Evolutionary conservation across 2,329 filamentous ascomycete genomes (phyloP), one percentile per base, ranked within the genome.

Genomic region (Arthrobotrys conoides): DNA sequence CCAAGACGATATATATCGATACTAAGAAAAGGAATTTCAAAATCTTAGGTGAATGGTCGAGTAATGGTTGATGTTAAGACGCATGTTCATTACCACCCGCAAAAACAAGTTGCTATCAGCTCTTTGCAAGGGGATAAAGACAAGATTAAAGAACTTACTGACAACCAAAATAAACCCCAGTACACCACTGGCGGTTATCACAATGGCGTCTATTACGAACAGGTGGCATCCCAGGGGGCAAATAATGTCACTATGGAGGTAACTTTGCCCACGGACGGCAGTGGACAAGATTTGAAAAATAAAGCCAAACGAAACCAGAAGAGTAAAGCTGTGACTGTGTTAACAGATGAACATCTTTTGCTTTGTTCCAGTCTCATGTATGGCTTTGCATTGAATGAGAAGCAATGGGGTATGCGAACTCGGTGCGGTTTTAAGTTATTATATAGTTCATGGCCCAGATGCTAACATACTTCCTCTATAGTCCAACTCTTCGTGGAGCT

Each of bases 351-450:
- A 79, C 92, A 97, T 81, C 91, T 96, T 24, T 86, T 97, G 5
- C 91, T 96, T 61, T 91, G 93, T 1, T 95, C 92, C 1, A 92
- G 94, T 0, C 90, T 96, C 0, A 92, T 97, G 0, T 88, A 96
- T 0, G 94, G 94, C 0, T 97, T 97, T 82, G 90, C 93, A 0
- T 96, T 97, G 83, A 90, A 89, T 0, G 93, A 97, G 84, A 97
- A 97, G 85, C 87, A 93, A 9, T 97, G 94, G 94, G 88, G 80
- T 81, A 55, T 76, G 76, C 63, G 27, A 3, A 16, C 5, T 20
- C 14, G n/a, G 4, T 46, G 12, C 18, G 10, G 46, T 24, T 10
- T 66, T 36, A 20, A 30, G 6, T 30, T 8, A 10, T 67, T 5
- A 4, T 61, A 12, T 18, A 12, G 18, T n/a, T n/a, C n/a, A n/a